Conservation (phyloP, 2,329 filamentous ascomycete genomes). For the Pseudofabraea citricarpa region DNA sequence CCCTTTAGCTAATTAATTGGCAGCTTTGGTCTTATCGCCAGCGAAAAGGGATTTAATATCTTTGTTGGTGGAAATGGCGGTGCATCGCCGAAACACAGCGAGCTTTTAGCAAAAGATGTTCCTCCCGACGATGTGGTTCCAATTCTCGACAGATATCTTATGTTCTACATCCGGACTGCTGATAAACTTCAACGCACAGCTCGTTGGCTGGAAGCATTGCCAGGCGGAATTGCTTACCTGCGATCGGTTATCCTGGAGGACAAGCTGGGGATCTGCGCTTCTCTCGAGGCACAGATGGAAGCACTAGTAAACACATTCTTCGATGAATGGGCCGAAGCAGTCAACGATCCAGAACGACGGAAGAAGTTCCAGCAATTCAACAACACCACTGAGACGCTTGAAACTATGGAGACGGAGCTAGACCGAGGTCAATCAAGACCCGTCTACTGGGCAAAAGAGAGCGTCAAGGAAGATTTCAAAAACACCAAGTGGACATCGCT, state of each 20-base stretch:
- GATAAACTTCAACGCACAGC: constrained; percentile 88
- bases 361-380: constrained; percentile 77
- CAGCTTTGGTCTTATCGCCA: constrained; percentile 85
- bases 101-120: constrained; percentile 82
- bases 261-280: constrained; percentile 77
- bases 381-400: constrained; percentile 69
- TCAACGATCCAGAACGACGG: constrained; percentile 62
- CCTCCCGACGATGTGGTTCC: constrained; percentile 76
- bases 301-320: constrained; percentile 80
- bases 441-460: constrained; percentile 70
- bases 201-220: constrained; percentile 79
- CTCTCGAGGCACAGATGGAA: constrained; percentile 84
- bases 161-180: constrained; percentile 90
- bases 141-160: constrained; percentile 82
- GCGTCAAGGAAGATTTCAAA: constrained; percentile 67
- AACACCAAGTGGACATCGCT: constrained; percentile 60
- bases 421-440: constrained; percentile 73
- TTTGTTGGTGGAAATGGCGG: constrained; percentile 89
- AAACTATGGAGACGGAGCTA: constrained; percentile 63
- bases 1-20: constrained; percentile 5
- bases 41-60: constrained; percentile 90
- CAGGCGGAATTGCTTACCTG: constrained; percentile 79
- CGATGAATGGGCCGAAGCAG: constrained; percentile 85
- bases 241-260: constrained; percentile 79
- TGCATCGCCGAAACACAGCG: constrained; percentile 75